These are phyloP conservation scores for Dichomitus squalens DNA, from an alignment of 1,284 basidiomycete species.

Conservation along the genomic window DNA sequence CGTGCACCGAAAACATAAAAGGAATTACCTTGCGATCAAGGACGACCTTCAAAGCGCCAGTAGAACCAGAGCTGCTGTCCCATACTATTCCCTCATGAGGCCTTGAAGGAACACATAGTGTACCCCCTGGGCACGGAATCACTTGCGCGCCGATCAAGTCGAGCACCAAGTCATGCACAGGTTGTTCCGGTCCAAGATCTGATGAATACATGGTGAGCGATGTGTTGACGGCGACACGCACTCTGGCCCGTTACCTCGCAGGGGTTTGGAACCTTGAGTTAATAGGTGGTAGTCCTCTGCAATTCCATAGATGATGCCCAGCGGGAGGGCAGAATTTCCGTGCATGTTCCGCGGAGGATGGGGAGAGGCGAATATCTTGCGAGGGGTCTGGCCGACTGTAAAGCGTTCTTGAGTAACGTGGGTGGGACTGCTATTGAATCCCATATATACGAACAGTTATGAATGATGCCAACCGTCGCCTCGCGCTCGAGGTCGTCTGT, in stretches of 20 bases:
- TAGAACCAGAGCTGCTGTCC: constrained; percentile 43
- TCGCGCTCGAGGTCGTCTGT: constrained; percentile 87
- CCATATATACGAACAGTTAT: constrained; percentile 70
- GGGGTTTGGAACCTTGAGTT: constrained; percentile 55
- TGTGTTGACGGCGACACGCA: no score
- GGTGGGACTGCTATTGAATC: constrained; percentile 9
- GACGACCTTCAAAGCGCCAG: constrained; percentile 59
- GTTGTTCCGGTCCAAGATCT: constrained; percentile 51
- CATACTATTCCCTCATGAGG: constrained; percentile 75
- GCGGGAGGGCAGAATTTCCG: constrained; percentile 69
- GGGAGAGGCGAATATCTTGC: constrained; percentile 83
- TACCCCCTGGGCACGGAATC: constrained; percentile 63
- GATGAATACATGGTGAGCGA: no score
- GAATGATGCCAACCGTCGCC: constrained; percentile 93
- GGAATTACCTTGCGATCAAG: constrained; percentile 59
- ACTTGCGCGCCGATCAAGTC: constrained; percentile 63
- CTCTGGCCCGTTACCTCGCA: constrained; percentile 49
- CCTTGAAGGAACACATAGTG: constrained; percentile 60
- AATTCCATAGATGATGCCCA: constrained; percentile 74
- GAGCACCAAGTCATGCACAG: constrained; percentile 56
- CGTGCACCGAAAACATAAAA: not conserved
- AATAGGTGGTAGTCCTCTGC: constrained; percentile 77
- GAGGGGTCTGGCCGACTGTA: constrained; percentile 87
- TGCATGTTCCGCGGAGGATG: constrained; percentile 80
- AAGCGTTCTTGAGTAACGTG: constrained; percentile 10